Evolutionary conservation across 2,329 filamentous ascomycete genomes (phyloP).

Genomic region (Colletotrichum sp.): DNA sequence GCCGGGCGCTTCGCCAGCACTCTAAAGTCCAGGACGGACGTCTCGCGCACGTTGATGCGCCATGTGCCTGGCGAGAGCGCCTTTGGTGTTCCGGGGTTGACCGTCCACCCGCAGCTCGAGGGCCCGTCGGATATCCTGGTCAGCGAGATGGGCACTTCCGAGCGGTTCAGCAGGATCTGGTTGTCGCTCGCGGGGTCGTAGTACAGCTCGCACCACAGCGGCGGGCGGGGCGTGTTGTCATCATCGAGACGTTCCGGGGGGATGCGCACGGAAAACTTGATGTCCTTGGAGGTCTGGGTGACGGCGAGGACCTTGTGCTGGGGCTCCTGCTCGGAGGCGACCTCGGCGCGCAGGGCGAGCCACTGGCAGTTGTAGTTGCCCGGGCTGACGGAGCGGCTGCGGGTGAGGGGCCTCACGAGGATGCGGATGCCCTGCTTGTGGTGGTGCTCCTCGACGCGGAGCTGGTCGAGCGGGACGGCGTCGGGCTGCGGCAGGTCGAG

Average conservation of each 20-base stretch:
- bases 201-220: constrained; percentile 65
- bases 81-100: constrained; percentile 48
- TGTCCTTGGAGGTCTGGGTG: constrained; percentile 64
- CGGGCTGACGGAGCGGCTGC: constrained; percentile 60
- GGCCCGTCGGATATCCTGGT: constrained; percentile 48
- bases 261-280: constrained; percentile 64
- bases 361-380: constrained; percentile 62
- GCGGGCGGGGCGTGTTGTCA: constrained; percentile 47
- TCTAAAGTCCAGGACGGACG: constrained; percentile 61
- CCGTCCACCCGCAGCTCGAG: constrained; percentile 37
- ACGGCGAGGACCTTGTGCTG: constrained; percentile 64
- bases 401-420: constrained; percentile 59
- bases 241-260: constrained; percentile 51
- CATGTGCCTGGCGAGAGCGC: constrained; percentile 60
- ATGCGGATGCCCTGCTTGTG: constrained; percentile 63
- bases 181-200: constrained; percentile 65
- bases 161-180: constrained; percentile 61
- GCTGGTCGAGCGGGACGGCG: constrained; percentile 58
- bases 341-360: constrained; percentile 60
- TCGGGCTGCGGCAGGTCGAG: constrained; percentile 41
- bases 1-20: constrained; percentile 61
- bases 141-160: constrained; percentile 58
- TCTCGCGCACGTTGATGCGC: constrained; percentile 56
- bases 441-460: constrained; percentile 56
- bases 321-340: constrained; percentile 52